These are phyloP conservation scores for Sarocladium strictum DNA, from an alignment of 2,329 filamentous ascomycete species.

Conservation along the genomic window DNA sequence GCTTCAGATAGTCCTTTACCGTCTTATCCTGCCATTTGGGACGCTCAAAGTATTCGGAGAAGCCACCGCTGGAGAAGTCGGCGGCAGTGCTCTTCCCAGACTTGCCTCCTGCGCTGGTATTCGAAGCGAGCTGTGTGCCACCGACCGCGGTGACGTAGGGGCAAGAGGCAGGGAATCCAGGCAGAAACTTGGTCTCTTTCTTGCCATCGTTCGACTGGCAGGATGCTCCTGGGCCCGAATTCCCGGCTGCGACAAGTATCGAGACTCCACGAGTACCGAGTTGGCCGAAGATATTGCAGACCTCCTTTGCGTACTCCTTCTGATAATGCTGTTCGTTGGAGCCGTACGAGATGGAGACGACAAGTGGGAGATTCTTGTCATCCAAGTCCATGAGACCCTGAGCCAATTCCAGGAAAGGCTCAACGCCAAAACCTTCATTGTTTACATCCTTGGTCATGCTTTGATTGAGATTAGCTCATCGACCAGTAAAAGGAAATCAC, in stretches of 20 bases:
- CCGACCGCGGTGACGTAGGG: conserved; percentile 60
- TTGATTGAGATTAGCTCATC: not conserved
- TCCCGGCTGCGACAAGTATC: conserved; percentile 60
- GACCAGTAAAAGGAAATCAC: not conserved
- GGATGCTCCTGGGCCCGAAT: conserved; percentile 34
- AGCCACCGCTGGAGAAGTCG: conserved; percentile 44
- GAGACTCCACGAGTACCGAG: conserved; percentile 62
- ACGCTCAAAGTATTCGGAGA: conserved; percentile 43
- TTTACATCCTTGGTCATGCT: conserved; percentile 24
- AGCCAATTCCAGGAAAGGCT: conserved; percentile 62
- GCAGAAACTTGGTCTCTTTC: conserved; percentile 26
- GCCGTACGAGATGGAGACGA: conserved; percentile 65
- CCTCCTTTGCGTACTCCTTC: conserved; percentile 44
- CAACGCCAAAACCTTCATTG: conserved; percentile 36
- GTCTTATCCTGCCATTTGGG: conserved; percentile 38
- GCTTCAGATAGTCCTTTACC: conserved; percentile 33
- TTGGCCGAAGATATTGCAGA: conserved; percentile 54
- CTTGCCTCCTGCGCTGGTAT: conserved; percentile 37
- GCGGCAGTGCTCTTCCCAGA: conserved; percentile 19
- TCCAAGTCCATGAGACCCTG: conserved; percentile 51
- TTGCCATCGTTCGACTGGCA: conserved; percentile 32
- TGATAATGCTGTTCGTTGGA: conserved; percentile 62
- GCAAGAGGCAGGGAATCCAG: conserved; percentile 33
- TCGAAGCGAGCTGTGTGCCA: conserved; percentile 43
- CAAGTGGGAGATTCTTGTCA: conserved; percentile 50